phyloP scores from a whole-genome alignment of 305 asterid species.

The Lippia alba region DNA sequence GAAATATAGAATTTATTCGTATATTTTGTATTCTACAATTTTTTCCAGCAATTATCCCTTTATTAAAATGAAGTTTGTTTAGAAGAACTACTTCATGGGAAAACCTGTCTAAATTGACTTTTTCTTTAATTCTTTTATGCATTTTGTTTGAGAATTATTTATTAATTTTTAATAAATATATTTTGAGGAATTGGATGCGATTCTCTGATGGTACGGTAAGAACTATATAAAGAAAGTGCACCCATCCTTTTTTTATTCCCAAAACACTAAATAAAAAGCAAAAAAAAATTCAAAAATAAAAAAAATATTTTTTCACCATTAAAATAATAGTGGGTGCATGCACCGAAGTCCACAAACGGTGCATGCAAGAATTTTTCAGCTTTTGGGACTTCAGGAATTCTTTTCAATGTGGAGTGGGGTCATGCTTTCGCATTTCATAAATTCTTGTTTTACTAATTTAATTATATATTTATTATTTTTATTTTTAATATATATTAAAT shows the following conservation, averaged over 20 bases:
- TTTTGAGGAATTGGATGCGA: constrained; percentile 33
- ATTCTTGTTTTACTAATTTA: not conserved
- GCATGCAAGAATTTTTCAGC: no score
- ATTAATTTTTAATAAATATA: not conserved
- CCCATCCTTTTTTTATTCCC: no score
- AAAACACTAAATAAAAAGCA: no score
- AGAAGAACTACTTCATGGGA: constrained; percentile 37
- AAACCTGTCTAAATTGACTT: constrained; percentile 33
- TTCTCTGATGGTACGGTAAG: constrained; percentile 32
- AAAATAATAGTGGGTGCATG: no score
- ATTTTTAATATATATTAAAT: no score
- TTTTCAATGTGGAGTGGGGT: constrained; percentile 23
- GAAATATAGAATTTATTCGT: no score
- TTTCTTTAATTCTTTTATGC: not conserved
- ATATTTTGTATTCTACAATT: no score
- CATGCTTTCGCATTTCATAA: constrained; percentile 15
- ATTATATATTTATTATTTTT: no score
- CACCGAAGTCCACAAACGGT: no score
- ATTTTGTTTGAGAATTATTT: not conserved
- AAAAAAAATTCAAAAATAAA: no score
- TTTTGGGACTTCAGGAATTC: constrained; percentile 29
- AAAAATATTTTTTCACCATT: no score
- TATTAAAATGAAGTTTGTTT: not conserved
- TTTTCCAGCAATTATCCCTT: no score
- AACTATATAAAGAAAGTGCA: constrained; percentile 3